Percentiles rank a stretch among this genome's conserved stretches.
phyloP scores from a whole-genome alignment of 768 basidiomycete genomes.

The Pisolithus marmoratus region DNA sequence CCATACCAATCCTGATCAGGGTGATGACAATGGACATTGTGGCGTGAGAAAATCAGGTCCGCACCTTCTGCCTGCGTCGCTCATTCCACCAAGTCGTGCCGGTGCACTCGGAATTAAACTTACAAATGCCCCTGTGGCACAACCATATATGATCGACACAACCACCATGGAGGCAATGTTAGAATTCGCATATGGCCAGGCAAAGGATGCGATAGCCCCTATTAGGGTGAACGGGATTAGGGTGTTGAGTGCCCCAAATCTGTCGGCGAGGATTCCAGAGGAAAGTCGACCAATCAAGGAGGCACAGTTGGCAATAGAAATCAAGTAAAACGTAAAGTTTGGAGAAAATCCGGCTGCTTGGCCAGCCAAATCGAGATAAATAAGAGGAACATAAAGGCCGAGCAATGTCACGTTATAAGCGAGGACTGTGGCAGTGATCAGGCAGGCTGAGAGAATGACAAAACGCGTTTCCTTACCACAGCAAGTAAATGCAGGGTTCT shows the following conservation, averaged over 20 bases:
- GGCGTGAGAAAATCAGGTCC: too few relatives aligned
- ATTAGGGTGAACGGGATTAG: conserved; percentile 35
- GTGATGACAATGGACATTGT: background rate
- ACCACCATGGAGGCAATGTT: conserved; percentile 25
- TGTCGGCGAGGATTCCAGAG: conserved; percentile 7
- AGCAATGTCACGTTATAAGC: conserved; percentile 5
- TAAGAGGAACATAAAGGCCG: conserved; percentile 6
- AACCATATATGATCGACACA: conserved; percentile 36
- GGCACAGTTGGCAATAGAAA: conserved; percentile 6
- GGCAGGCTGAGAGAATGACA: background rate
- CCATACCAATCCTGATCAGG: conserved; percentile 4
- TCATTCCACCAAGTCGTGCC: conserved; percentile 7
- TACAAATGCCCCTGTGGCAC: conserved; percentile 5
- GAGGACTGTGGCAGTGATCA: background rate
- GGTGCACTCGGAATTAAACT: conserved; percentile 5
- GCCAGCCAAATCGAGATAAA: conserved; percentile 4
- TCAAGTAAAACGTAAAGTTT: conserved; percentile 6
- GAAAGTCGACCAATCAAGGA: conserved; percentile 6
- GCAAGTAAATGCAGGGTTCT: conserved; percentile 15
- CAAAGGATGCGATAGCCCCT: conserved; percentile 36
- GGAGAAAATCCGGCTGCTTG: conserved; percentile 6
- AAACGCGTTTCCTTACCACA: background rate
- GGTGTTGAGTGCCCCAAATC: conserved; percentile 34
- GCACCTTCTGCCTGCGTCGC: conserved; percentile 6
- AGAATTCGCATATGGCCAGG: conserved; percentile 38